Base-by-base conservation (phyloP, 805 yeast species). In the Teunomyces pallodes region DNA sequence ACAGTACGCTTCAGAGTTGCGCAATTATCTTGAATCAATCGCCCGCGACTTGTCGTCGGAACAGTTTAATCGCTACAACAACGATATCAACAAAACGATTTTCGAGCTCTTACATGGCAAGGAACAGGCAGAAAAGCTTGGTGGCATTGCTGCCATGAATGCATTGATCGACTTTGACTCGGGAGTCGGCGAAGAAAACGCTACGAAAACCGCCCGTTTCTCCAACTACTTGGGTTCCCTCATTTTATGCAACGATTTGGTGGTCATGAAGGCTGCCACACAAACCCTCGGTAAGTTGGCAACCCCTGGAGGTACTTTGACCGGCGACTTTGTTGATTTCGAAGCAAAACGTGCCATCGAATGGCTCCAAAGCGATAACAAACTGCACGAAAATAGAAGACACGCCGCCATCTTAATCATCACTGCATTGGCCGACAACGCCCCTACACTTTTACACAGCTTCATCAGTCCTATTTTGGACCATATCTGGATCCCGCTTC, bases 121-220 rank as follows among this genome's bases (percentile, higher is more conserved):
- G 7, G 92, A 87, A 54, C 68, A 83, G 5, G 66, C 76, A 27
- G 90, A 87, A 53, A 84, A 88, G 53, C 75, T 91, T 32, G 98
- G 97, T 14, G 98, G 97, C 38, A 85, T 92, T 29, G 80, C 90
- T 17, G 97, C 97, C 9, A 86, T 92, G 48, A 94, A 89, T 65
- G 83, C 94, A 2, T 76, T 92, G 51, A 87, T 92, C 46, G 94
- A 87, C 49, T 83, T 88, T 58, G 91, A 90, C 54, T 83, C 88
- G 8, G 90, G 89, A 14, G 66, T 76, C 3, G 78, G 78, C 14
- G 92, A 87, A 56, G 97, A 90, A 57, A 80, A 85, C 53, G 89
- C 95, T 17, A 88, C 89, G 48, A 91, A 88, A 66, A 87, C 95
- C 2, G 89, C 96, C 5, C 75, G 98, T 50, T 82, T 88, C 61